These are phyloP conservation scores for Agastache rugosa DNA, from an alignment of 257 asterid genomes.

Conservation along the genomic window DNA sequence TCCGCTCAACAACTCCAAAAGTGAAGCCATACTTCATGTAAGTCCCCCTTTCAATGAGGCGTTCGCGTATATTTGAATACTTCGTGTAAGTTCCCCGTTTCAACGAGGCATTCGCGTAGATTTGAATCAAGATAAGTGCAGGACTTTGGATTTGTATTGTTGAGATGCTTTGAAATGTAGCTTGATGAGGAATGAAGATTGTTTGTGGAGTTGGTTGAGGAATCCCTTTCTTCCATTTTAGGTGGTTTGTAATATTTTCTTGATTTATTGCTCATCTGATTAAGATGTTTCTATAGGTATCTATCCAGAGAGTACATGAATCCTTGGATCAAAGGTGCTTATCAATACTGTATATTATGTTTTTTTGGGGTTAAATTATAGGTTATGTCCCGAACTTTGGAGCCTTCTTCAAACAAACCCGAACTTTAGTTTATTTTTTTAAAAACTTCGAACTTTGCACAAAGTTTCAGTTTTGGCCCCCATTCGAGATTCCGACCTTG, in stretches of 20 bases:
- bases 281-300: conserved; percentile 51
- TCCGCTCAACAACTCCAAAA: conserved; percentile 72
- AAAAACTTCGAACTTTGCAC: too few relatives aligned
- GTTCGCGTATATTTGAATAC: not conserved
- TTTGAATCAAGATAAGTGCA: not conserved
- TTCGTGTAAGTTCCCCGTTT: too few relatives aligned
- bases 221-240: not conserved
- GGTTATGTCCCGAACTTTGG: too few relatives aligned
- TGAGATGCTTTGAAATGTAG: not conserved
- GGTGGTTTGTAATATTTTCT: conserved; percentile 19
- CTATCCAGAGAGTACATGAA: conserved; percentile 70
- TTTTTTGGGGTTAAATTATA: not conserved
- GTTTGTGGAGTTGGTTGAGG: conserved; percentile 21
- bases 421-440: too few relatives aligned
- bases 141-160: not conserved
- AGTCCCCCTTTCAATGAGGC: conserved; percentile 25
- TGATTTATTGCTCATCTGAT: conserved; percentile 25
- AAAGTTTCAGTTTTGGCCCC: too few relatives aligned
- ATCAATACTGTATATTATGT: conserved; percentile 7
- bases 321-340: conserved; percentile 69
- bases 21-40: conserved; percentile 70
- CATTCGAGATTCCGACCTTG: too few relatives aligned
- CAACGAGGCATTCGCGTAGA: not conserved
- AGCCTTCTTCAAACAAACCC: too few relatives aligned
- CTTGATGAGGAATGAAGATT: not conserved